Conservation (phyloP, 495 filamentous ascomycete genomes). For the Aspergillus mulundensis region DNA sequence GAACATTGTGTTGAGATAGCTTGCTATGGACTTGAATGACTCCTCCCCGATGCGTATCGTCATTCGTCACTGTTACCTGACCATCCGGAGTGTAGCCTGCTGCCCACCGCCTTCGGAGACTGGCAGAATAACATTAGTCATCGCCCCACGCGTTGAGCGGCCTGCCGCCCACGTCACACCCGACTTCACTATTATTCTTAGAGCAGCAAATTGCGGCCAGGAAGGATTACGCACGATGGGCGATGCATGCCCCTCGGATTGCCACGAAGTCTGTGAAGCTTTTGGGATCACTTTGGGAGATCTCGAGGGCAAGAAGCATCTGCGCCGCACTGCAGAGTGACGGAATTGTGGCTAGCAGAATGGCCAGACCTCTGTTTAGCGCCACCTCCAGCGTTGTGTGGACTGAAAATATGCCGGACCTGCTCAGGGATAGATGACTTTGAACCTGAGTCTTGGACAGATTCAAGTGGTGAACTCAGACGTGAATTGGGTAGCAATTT, state of each 20-base stretch:
- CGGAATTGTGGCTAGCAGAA: background rate
- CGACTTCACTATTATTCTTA: background rate
- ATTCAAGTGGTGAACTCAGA: background rate
- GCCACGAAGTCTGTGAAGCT: background rate
- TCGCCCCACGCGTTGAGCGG: constrained; percentile 4
- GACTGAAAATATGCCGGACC: background rate
- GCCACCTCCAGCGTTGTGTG: background rate
- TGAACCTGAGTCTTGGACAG: background rate
- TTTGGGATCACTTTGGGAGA: background rate
- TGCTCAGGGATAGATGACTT: background rate
- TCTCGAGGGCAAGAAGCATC: background rate
- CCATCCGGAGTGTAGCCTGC: constrained; percentile 4
- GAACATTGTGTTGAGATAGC: background rate
- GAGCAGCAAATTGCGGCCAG: background rate
- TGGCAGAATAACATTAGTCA: constrained; percentile 12
- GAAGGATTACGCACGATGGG: background rate
- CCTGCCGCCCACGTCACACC: constrained; percentile 19
- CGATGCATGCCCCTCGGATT: background rate
- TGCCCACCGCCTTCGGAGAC: constrained; percentile 3
- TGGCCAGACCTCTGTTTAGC: background rate
- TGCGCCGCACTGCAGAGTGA: background rate
- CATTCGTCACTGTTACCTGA: constrained; percentile 2
- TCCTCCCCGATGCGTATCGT: constrained; percentile 2
- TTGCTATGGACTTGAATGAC: background rate
- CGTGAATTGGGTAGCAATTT: constrained; percentile 3